Conservation (phyloP, 163 green algal species). For the Prototheca stagnorum region DNA sequence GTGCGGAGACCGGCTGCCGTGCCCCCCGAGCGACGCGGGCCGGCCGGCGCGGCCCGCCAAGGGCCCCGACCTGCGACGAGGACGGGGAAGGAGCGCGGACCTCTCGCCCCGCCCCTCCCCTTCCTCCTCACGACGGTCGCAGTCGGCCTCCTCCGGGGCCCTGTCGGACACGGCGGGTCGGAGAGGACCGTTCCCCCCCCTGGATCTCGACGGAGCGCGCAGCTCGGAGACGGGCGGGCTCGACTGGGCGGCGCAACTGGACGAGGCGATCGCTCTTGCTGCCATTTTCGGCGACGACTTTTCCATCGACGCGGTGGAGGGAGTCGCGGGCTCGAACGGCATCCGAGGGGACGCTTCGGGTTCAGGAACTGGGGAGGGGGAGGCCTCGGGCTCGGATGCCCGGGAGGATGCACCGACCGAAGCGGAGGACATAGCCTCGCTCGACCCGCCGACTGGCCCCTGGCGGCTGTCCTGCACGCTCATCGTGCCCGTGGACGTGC, state of each 20-base stretch:
- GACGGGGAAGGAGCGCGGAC: not conserved
- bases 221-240: not conserved
- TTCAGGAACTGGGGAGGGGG: not conserved
- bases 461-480: conserved; percentile 11
- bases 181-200: not conserved
- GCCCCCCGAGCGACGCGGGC: no score
- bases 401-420: no score
- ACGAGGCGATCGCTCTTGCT: conserved; percentile 40
- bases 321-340: not conserved
- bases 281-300: conserved; percentile 39
- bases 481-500: not conserved
- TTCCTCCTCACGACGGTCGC: not conserved
- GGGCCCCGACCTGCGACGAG: no score
- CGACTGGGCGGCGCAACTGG: conserved; percentile 37
- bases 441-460: not conserved
- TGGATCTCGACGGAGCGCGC: not conserved
- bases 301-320: not conserved
- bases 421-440: not conserved
- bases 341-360: not conserved
- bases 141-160: not conserved
- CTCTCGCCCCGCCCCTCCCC: not conserved
- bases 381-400: not conserved
- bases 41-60: no score
- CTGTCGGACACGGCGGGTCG: not conserved
- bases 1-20: no score